A percentile compares a stretch with the other conserved stretches of the same genome.
phyloP scores from a whole-genome alignment of 2,329 filamentous ascomycete species.

The Teratosphaeria viscida region DNA sequence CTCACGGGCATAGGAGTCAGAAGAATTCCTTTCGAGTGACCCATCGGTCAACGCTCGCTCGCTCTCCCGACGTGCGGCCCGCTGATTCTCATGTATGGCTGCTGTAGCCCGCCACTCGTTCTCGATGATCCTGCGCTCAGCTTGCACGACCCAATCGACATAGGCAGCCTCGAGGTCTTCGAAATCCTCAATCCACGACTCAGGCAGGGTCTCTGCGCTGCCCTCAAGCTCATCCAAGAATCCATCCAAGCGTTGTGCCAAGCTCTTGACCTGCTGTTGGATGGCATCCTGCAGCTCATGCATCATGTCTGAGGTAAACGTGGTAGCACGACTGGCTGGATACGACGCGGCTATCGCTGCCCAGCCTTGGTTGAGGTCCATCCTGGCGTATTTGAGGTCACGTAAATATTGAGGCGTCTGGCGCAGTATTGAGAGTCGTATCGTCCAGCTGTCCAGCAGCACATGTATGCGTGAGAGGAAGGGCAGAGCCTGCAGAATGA shows the following conservation, averaged over 20 bases:
- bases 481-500: constrained; percentile 79
- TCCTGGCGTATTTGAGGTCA: constrained; percentile 53
- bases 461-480: constrained; percentile 63
- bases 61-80: background rate
- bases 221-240: constrained; percentile 85
- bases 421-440: constrained; percentile 63
- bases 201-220: constrained; percentile 70
- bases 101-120: constrained; percentile 37
- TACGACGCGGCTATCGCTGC: constrained; percentile 39
- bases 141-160: constrained; percentile 68
- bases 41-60: background rate
- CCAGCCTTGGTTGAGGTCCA: constrained; percentile 58
- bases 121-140: constrained; percentile 62
- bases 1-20: constrained; percentile 2
- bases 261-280: constrained; percentile 55
- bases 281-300: constrained; percentile 43
- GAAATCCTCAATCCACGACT: constrained; percentile 77
- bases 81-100: background rate
- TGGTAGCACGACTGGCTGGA: constrained; percentile 6
- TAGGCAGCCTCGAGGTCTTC: constrained; percentile 70
- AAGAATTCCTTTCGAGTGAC: background rate
- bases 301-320: constrained; percentile 15
- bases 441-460: constrained; percentile 67
- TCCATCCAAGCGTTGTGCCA: constrained; percentile 66
- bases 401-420: constrained; percentile 59